Evolutionary conservation across 2,329 filamentous ascomycete genomes (phyloP), one percentile per base, ranked within the genome.

Genomic region (Claviceps arundinis): DNA sequence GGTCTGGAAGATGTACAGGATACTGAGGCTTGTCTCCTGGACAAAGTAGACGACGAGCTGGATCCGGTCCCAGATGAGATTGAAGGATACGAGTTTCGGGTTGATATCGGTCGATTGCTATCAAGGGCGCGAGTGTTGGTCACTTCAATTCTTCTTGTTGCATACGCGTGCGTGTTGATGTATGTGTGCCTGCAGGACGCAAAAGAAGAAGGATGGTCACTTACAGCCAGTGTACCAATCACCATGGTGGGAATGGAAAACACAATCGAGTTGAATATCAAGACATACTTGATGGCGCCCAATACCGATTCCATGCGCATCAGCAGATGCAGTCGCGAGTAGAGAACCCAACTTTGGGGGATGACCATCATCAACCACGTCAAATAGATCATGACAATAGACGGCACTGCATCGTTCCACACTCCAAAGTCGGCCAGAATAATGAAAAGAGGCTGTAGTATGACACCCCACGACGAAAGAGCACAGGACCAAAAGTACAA

Each of bases 251-350:
- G 73, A 0, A 76, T 62, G 56, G 80, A 74, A n/a, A 80, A 63
- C 6, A 80, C 55, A 38, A 80, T 58, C 26, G 70, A 69, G 60
- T 80, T 73, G 55, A 70, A 62, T 47, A 80, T 70, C 54, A 84
- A 80, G 71, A 82, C 76, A 53, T 58, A 67, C 3, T 78, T 68
- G 0, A 78, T 72, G n/a, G 67, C 68, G 2, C 68, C 68, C 1
- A 82, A 68, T 6, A 73, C 61, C 4, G 64, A 63, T 9, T 70
- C 51, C 68, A 76, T 74, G 22, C 70, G 72, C 5, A 78, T 67
- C 22, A 83, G 70, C 2, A 83, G 69, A 58, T 82, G 77, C 2
- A 83, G 69, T 8, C 80, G 73, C 2, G 78, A 82, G 65, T 79
- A 83, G 1, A 83, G 67, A 2, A 83, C 78, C 22, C 81, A 59